Conservation (phyloP, 495 filamentous ascomycete genomes). For the Penicillium herquei region DNA sequence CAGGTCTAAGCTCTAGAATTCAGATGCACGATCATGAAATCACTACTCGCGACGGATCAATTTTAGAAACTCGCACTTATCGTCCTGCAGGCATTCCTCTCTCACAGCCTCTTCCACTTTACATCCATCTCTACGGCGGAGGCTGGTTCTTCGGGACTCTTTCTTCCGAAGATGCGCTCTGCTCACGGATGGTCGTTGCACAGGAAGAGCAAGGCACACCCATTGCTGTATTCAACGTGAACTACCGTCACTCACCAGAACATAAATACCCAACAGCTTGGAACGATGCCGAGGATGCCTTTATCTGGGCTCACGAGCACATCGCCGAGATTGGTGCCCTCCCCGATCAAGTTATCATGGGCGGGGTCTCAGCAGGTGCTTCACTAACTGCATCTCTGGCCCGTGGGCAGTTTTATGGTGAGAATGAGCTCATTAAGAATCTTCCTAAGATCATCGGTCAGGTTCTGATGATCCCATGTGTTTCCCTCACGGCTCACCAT, state of each 20-base stretch:
- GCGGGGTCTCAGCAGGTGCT: conserved; percentile 49
- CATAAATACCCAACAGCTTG: conserved; percentile 39
- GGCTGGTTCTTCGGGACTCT: conserved; percentile 49
- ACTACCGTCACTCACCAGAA: conserved; percentile 50
- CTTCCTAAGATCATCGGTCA: conserved; percentile 38
- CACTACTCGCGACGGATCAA: conserved; percentile 37
- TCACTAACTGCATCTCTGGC: conserved; percentile 42
- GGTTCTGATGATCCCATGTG: conserved; percentile 42
- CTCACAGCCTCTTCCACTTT: conserved; percentile 37
- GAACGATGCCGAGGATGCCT: conserved; percentile 48
- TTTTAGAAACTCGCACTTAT: conserved; percentile 44
- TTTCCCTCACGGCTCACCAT: conserved; percentile 35
- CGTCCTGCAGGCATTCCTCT: conserved; percentile 25
- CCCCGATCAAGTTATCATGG: conserved; percentile 38
- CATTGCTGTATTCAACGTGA: conserved; percentile 42
- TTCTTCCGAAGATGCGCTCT: conserved; percentile 46
- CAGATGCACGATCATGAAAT: conserved; percentile 32
- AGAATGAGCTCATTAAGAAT: conserved; percentile 18
- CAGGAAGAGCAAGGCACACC: conserved; percentile 17
- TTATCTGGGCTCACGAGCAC: conserved; percentile 44
- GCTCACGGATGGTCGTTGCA: conserved; percentile 36
- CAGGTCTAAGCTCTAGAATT: conserved; percentile 24
- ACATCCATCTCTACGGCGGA: conserved; percentile 51
- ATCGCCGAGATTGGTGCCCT: conserved; percentile 32
- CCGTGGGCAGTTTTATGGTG: conserved; percentile 27